Evolutionary conservation across 1,284 basidiomycete genomes (phyloP).

Genomic region (Phaffia rhodozyma): DNA sequence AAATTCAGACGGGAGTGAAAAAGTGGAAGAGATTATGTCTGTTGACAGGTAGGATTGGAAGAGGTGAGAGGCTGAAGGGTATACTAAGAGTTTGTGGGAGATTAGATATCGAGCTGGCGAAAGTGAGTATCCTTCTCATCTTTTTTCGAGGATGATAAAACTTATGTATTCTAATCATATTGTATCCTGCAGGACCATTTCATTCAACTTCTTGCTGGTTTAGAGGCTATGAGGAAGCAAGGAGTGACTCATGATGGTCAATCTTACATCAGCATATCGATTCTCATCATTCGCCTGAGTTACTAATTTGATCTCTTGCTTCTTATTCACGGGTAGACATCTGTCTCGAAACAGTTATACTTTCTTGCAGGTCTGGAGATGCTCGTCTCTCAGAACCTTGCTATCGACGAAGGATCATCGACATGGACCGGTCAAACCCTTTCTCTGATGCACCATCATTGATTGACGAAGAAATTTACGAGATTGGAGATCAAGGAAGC

Average conservation of each 20-base stretch:
- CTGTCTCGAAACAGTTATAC: constrained; percentile 28
- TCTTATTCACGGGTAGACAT: constrained; percentile 17
- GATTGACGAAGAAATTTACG: constrained; percentile 27
- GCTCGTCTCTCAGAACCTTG: constrained; percentile 28
- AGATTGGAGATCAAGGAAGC: not conserved
- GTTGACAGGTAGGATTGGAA: constrained; percentile 9
- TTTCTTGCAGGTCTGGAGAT: constrained; percentile 25
- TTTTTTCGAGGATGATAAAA: not conserved
- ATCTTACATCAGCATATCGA: not conserved
- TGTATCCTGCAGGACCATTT: constrained; percentile 27
- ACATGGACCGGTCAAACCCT: constrained; percentile 35
- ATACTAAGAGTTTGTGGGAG: constrained; percentile 27
- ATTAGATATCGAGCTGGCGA: constrained; percentile 29
- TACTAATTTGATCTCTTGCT: not conserved
- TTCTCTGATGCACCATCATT: constrained; percentile 27
- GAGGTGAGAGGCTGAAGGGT: constrained; percentile 28
- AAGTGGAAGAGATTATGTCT: constrained; percentile 4
- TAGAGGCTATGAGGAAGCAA: constrained; percentile 28
- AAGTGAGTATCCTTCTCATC: constrained; percentile 20
- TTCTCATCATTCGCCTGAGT: constrained; percentile 18
- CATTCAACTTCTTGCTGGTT: constrained; percentile 29
- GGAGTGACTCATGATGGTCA: constrained; percentile 32
- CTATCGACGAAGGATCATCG: constrained; percentile 31
- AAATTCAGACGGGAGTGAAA: not conserved
- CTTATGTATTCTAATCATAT: not conserved